Conservation (phyloP, 2,329 filamentous ascomycete species). For the Calonectria multiphialidica region DNA sequence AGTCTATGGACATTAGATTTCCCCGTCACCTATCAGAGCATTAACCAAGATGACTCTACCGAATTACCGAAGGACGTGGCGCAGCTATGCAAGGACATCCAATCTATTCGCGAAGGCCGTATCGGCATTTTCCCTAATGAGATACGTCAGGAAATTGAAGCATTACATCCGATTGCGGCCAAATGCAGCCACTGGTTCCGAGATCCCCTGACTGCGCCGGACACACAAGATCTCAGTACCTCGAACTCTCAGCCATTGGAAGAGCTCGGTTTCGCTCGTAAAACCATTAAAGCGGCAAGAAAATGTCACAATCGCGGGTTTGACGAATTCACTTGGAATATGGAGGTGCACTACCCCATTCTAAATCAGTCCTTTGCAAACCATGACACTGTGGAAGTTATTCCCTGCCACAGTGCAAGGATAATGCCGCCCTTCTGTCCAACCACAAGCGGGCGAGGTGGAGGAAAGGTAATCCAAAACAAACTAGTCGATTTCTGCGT, state of each 20-base stretch:
- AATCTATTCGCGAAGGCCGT: neutral
- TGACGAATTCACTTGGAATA: too few species aligned
- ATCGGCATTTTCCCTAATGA: neutral
- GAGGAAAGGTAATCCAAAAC: too few species aligned
- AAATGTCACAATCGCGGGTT: too few species aligned
- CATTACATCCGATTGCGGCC: neutral
- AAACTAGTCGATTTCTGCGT: too few species aligned
- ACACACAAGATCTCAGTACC: neutral
- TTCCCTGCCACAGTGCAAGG: too few species aligned
- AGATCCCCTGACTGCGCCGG: neutral
- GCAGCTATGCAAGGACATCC: neutral
- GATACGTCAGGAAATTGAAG: neutral
- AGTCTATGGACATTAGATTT: neutral
- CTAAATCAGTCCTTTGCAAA: too few species aligned
- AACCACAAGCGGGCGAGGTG: too few species aligned
- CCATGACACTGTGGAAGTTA: too few species aligned
- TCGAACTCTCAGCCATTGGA: too few species aligned
- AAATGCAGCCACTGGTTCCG: neutral
- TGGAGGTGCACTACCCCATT: too few species aligned
- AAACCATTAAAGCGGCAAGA: too few species aligned
- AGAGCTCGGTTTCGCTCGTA: constrained; percentile 6
- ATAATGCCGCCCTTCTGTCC: too few species aligned
- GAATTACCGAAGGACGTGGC: neutral
- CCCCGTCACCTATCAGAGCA: neutral
- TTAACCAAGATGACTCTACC: neutral